These are phyloP conservation scores for Aspergillus taichungensis DNA, from an alignment of 495 filamentous ascomycete species.

Conservation along the genomic window DNA sequence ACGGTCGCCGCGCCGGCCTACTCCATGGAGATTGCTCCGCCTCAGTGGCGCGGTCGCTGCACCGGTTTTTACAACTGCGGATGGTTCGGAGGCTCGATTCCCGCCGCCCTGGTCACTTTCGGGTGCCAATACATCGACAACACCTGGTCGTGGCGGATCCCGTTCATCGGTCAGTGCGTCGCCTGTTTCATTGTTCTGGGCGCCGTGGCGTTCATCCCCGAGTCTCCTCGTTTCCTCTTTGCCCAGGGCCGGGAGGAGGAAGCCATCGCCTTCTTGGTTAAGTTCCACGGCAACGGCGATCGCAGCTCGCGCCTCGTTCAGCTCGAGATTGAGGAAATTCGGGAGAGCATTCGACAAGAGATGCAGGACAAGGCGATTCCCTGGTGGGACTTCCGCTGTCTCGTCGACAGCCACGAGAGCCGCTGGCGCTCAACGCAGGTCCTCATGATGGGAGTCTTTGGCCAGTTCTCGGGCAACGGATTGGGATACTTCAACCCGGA, in stretches of 20 bases:
- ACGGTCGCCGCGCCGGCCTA: constrained; percentile 70
- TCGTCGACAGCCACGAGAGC: constrained; percentile 49
- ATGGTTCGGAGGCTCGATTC: constrained; percentile 49
- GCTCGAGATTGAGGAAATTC: constrained; percentile 51
- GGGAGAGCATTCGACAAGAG: constrained; percentile 53
- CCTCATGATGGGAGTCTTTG: constrained; percentile 53
- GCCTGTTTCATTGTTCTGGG: constrained; percentile 44
- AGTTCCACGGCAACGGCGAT: constrained; percentile 51
- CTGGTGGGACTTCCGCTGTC: constrained; percentile 31
- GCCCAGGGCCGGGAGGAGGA: constrained; percentile 45
- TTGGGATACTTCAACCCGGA: constrained; percentile 40
- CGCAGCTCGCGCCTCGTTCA: constrained; percentile 43
- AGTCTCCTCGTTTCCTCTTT: constrained; percentile 52
- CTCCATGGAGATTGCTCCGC: constrained; percentile 68
- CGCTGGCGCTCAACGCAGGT: constrained; percentile 57
- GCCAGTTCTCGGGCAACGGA: constrained; percentile 42
- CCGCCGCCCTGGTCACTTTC: constrained; percentile 32
- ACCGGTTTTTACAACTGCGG: constrained; percentile 50
- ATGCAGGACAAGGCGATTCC: constrained; percentile 54
- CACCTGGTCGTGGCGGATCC: constrained; percentile 49
- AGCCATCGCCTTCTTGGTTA: constrained; percentile 44
- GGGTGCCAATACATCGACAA: constrained; percentile 32
- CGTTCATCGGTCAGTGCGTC: constrained; percentile 36
- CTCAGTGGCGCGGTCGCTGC: constrained; percentile 52
- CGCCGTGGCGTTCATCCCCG: constrained; percentile 52